Conservation (phyloP, 495 filamentous ascomycete species). For the Thermochaetoides thermophila region DNA sequence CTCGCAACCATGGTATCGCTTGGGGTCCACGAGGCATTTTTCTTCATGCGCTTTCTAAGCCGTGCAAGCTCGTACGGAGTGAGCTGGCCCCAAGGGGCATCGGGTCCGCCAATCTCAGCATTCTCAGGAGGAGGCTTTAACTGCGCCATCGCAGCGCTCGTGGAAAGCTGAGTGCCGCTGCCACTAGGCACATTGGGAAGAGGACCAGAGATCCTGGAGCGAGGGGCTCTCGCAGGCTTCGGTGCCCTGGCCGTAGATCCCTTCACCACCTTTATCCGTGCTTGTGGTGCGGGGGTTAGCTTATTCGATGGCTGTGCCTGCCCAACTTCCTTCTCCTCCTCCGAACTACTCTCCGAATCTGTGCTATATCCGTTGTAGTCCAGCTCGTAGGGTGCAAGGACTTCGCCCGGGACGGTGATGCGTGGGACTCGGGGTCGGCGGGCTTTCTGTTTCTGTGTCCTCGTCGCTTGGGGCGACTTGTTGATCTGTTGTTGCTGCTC, state of each 20-base stretch:
- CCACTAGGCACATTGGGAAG: conserved; percentile 37
- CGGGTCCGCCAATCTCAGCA: conserved; percentile 55
- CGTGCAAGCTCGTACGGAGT: conserved; percentile 85
- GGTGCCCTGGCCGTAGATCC: conserved; percentile 10
- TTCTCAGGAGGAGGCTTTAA: conserved; percentile 67
- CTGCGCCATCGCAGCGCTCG: conserved; percentile 63
- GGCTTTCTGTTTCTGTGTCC: conserved; percentile 38
- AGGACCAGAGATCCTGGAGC: conserved; percentile 28
- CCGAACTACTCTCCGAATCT: conserved; percentile 30
- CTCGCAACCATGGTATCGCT: conserved; percentile 93
- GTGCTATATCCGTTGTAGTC: conserved; percentile 36
- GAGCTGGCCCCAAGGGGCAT: conserved; percentile 79
- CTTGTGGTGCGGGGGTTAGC: conserved; percentile 18
- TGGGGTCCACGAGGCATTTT: conserved; percentile 90
- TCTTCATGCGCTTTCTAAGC: conserved; percentile 94
- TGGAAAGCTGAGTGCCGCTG: conserved; percentile 56
- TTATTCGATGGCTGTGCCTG: conserved; percentile 19
- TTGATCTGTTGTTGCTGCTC: conserved; percentile 39
- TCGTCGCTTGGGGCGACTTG: conserved; percentile 42
- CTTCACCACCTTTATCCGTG: conserved; percentile 30
- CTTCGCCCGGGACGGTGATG: conserved; percentile 43
- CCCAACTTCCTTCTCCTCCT: conserved; percentile 22
- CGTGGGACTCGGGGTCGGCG: conserved; percentile 27
- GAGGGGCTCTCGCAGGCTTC: conserved; percentile 23
- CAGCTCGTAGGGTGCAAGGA: conserved; percentile 42